These are phyloP conservation scores for Daldinia loculata DNA, from an alignment of 495 filamentous ascomycete genomes.

Conservation along the genomic window DNA sequence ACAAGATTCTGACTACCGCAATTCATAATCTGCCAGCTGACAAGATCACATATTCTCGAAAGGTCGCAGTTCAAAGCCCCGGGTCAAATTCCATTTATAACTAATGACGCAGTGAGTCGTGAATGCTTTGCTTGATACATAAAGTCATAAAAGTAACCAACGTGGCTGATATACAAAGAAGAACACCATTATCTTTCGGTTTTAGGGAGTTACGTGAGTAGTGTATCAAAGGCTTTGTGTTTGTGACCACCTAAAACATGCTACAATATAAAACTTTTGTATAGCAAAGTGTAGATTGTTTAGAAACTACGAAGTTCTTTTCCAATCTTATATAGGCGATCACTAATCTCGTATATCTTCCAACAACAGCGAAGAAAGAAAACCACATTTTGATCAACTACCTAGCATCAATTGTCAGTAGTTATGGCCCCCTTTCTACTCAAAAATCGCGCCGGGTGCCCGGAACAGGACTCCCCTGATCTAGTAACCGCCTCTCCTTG, in stretches of 20 bases:
- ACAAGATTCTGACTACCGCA: neutral
- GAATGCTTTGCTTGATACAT: no score
- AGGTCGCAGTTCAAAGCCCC: neutral
- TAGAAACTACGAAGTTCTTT: neutral
- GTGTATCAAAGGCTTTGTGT: neutral
- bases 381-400: neutral
- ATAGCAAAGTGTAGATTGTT: neutral
- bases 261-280: neutral
- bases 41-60: neutral
- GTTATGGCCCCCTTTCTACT: neutral
- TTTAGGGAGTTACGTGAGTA: neutral
- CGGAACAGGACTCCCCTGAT: neutral
- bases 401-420: neutral
- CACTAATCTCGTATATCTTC: neutral
- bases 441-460: neutral
- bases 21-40: no score
- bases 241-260: neutral
- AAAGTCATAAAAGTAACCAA: neutral
- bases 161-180: neutral
- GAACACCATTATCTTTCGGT: neutral
- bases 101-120: no score
- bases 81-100: no score
- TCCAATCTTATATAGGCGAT: neutral
- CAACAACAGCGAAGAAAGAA: neutral
- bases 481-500: neutral